Percentiles rank a stretch among this genome's conserved stretches.
phyloP scores from a whole-genome alignment of 2,329 filamentous ascomycete species.

The Hypoxylon sp. region DNA sequence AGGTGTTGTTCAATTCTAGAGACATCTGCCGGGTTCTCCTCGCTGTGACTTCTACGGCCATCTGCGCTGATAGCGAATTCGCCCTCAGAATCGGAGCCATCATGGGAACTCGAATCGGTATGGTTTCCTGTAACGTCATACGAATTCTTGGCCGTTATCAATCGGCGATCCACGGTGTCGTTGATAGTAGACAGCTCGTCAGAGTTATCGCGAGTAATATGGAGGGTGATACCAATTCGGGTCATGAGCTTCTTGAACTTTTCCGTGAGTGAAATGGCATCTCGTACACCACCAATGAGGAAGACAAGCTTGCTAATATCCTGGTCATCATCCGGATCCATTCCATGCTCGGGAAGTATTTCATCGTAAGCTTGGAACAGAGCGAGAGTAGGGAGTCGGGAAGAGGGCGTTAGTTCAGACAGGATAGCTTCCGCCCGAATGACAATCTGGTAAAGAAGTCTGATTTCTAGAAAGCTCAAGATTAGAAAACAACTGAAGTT shows the following conservation, averaged over 20 bases:
- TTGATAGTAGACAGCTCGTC: slow-evolving; percentile 24
- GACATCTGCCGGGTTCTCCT: slow-evolving; percentile 25
- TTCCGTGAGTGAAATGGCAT: slow-evolving; percentile 65
- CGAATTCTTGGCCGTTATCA: slow-evolving; percentile 4
- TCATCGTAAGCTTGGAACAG: slow-evolving; percentile 83
- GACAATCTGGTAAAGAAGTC: slow-evolving; percentile 79
- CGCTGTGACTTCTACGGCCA: slow-evolving; percentile 6
- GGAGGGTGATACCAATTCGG: slow-evolving; percentile 74
- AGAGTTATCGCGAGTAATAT: slow-evolving; percentile 36
- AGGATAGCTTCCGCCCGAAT: slow-evolving; percentile 72
- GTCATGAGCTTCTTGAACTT: slow-evolving; percentile 74
- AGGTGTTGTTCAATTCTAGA: slow-evolving; percentile 36
- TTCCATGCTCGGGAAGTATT: slow-evolving; percentile 73
- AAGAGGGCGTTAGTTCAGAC: slow-evolving; percentile 62
- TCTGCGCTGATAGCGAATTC: slow-evolving; percentile 1
- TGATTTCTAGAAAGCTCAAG: slow-evolving; percentile 64
- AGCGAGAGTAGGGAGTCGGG: slow-evolving; percentile 75
- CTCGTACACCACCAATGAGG: slow-evolving; percentile 73
- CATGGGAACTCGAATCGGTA: slow-evolving; percentile 21
- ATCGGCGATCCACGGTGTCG: slow-evolving; percentile 31
- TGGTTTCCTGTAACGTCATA: not conserved
- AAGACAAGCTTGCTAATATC: slow-evolving; percentile 81
- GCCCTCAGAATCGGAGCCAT: not conserved
- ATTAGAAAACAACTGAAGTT: slow-evolving; percentile 17
- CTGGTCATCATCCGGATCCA: slow-evolving; percentile 76